A percentile compares a stretch with the other conserved stretches of the same genome.
These are phyloP conservation scores for Melampsora americana DNA, from an alignment of 1,284 basidiomycete species.

Conservation along the genomic window DNA sequence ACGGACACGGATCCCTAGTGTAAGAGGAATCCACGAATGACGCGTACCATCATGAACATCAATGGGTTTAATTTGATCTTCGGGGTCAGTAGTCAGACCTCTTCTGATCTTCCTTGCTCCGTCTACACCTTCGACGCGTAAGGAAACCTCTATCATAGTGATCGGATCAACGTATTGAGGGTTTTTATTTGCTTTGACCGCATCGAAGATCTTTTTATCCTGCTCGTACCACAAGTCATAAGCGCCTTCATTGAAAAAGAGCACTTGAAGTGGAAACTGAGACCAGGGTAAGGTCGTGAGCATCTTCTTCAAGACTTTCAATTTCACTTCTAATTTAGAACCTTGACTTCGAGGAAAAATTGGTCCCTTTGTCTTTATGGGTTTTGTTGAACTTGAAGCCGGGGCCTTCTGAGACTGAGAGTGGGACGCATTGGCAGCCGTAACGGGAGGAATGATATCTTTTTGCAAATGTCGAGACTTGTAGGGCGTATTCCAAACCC, in stretches of 20 bases:
- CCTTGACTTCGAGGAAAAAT: slow-evolving; percentile 38
- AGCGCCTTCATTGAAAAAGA: slow-evolving; percentile 34
- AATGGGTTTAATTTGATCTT: slow-evolving; percentile 36
- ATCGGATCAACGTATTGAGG: neutral
- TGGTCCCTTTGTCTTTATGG: slow-evolving; percentile 2
- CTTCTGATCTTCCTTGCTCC: slow-evolving; percentile 26
- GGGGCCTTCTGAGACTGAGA: neutral
- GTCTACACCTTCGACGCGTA: slow-evolving; percentile 38
- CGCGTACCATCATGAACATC: slow-evolving; percentile 41
- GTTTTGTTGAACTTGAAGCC: slow-evolving; percentile 18
- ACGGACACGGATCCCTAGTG: no score
- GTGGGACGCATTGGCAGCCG: neutral
- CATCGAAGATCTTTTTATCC: neutral
- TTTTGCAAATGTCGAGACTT: slow-evolving; percentile 37
- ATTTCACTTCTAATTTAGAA: slow-evolving; percentile 29
- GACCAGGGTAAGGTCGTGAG: slow-evolving; percentile 41
- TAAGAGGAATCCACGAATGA: neutral
- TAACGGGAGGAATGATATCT: neutral
- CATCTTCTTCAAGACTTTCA: slow-evolving; percentile 43
- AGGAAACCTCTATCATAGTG: slow-evolving; percentile 10
- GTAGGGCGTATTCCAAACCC: slow-evolving; percentile 43
- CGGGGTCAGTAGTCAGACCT: neutral
- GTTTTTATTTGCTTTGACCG: slow-evolving; percentile 13
- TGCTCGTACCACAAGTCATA: slow-evolving; percentile 23
- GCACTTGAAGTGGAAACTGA: slow-evolving; percentile 32